These are phyloP conservation scores for Colletotrichum euphorbiae DNA, from an alignment of 2,329 filamentous ascomycete genomes.

Conservation along the genomic window DNA sequence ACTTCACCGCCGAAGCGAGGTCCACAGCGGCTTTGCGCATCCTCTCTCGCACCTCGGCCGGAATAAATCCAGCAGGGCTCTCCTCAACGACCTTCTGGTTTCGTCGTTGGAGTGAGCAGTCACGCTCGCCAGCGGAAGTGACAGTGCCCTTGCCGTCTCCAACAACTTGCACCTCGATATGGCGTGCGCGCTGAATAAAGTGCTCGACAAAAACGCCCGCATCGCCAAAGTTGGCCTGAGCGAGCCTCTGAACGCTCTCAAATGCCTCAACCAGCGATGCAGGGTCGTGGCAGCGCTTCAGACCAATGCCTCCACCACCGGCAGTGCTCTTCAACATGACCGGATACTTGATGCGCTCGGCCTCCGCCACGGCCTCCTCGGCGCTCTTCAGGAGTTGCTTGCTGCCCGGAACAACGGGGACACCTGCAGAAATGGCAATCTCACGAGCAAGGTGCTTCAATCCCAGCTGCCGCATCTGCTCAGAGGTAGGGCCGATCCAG, in stretches of 20 bases:
- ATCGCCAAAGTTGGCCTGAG: constrained; percentile 56
- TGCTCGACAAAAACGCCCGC: constrained; percentile 56
- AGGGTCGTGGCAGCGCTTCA: constrained; percentile 51
- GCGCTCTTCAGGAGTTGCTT: constrained; percentile 44
- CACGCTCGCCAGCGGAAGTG: constrained; percentile 57
- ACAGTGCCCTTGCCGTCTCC: constrained; percentile 58
- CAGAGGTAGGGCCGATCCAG: constrained; percentile 69
- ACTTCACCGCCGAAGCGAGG: constrained; percentile 51
- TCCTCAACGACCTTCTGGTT: constrained; percentile 66
- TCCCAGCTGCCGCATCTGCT: constrained; percentile 53
- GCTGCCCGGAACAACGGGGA: constrained; percentile 52
- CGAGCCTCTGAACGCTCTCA: constrained; percentile 52
- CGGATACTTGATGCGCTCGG: constrained; percentile 50
- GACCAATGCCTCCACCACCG: constrained; percentile 59
- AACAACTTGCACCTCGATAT: constrained; percentile 64
- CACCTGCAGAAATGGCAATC: constrained; percentile 46
- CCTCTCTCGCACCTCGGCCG: constrained; percentile 44
- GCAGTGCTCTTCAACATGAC: constrained; percentile 62
- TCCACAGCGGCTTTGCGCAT: constrained; percentile 53
- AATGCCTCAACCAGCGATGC: constrained; percentile 48
- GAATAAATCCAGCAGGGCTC: constrained; percentile 52
- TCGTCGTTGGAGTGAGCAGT: constrained; percentile 63
- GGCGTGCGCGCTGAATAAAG: constrained; percentile 54
- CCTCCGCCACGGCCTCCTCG: constrained; percentile 46
- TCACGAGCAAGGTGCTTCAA: constrained; percentile 53